phyloP scores from a whole-genome alignment of 805 yeast genomes.

The Zygotorulaspora chibaensis region DNA sequence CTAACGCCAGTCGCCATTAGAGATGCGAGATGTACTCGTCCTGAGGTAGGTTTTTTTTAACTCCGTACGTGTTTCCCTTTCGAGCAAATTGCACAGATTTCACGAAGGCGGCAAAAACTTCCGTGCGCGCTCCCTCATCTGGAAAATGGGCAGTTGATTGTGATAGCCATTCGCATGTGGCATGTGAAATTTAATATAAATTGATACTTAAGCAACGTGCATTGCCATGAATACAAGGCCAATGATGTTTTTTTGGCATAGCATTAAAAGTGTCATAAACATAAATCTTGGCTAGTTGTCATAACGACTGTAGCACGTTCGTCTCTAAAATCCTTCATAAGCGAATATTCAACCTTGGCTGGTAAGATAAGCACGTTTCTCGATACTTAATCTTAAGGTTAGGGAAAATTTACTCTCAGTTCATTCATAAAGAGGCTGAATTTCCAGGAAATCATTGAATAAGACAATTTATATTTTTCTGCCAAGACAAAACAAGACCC shows the following conservation, averaged over 20 bases:
- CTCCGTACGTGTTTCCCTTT: too few species aligned
- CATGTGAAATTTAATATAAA: not conserved
- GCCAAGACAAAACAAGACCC: not conserved
- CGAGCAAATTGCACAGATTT: too few species aligned
- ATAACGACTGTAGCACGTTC: not conserved
- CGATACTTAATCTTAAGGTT: not conserved
- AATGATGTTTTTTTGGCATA: not conserved
- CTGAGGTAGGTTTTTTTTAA: not conserved
- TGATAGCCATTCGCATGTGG: not conserved
- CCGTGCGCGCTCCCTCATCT: too few species aligned
- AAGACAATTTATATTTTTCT: not conserved
- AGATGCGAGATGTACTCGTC: not conserved
- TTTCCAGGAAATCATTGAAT: not conserved
- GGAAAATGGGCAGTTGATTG: too few species aligned
- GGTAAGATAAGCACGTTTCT: slow-evolving; percentile 1
- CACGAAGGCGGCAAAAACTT: too few species aligned
- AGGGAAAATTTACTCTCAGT: not conserved
- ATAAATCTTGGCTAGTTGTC: not conserved
- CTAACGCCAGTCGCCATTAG: not conserved
- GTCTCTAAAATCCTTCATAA: too few species aligned
- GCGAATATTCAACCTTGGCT: not conserved
- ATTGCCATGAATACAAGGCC: not conserved
- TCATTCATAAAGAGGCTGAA: too few species aligned
- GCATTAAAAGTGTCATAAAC: not conserved
- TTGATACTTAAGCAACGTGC: not conserved